Percentiles rank a stretch among this genome's conserved stretches.
These are phyloP conservation scores for Boletus edulis DNA, from an alignment of 768 basidiomycete genomes.

Conservation along the genomic window DNA sequence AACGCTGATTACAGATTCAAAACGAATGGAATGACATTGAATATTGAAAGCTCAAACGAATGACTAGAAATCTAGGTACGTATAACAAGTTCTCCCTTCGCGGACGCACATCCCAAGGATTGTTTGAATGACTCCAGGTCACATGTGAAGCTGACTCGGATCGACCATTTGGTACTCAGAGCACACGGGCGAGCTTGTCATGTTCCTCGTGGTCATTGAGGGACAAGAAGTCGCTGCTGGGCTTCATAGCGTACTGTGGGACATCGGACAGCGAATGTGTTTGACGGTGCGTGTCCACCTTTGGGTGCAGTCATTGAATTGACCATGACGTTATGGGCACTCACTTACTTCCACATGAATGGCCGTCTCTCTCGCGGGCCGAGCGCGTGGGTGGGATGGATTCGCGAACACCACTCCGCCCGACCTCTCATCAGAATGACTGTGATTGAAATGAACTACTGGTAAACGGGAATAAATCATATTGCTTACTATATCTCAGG, in stretches of 20 bases:
- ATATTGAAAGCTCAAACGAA: constrained; percentile 1
- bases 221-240: constrained; percentile 21
- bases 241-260: constrained; percentile 23
- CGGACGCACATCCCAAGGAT: not conserved
- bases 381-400: constrained; percentile 14
- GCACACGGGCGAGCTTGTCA: constrained; percentile 8
- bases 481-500: constrained; percentile 31
- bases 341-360: constrained; percentile 36
- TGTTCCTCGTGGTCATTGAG: constrained; percentile 22
- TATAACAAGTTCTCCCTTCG: not conserved
- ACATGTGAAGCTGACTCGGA: not conserved
- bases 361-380: constrained; percentile 16
- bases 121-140: not conserved
- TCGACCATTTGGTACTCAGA: constrained; percentile 5
- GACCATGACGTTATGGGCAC: not conserved
- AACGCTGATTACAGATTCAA: not conserved
- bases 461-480: not conserved
- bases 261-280: constrained; percentile 24
- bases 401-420: constrained; percentile 16
- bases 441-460: constrained; percentile 3
- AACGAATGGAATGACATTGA: not conserved
- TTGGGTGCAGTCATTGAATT: not conserved
- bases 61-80: constrained; percentile 6
- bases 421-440: constrained; percentile 21
- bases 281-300: constrained; percentile 32